Evolutionary conservation across 345 rosid genomes (phyloP).

Genomic region (Moringa oleifera): DNA sequence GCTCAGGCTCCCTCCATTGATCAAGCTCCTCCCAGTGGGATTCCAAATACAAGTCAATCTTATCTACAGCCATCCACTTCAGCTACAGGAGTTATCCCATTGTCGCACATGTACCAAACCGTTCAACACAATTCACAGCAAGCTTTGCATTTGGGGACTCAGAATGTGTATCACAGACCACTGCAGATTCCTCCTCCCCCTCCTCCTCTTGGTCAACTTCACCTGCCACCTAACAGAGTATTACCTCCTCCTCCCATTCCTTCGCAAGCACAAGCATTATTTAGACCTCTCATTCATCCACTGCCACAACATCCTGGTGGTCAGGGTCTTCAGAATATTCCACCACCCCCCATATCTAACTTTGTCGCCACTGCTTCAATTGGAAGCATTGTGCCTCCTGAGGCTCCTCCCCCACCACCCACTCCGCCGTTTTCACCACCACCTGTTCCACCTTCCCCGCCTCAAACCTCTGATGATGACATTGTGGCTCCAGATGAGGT

Average conservation of each 20-base stretch:
- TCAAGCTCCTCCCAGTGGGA: slow-evolving; percentile 28
- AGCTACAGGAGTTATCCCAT: slow-evolving; percentile 18
- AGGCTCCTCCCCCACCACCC: slow-evolving; percentile 23
- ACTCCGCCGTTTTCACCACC: slow-evolving; percentile 31
- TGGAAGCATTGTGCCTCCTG: slow-evolving; percentile 22
- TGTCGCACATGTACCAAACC: slow-evolving; percentile 23
- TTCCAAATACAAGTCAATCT: slow-evolving; percentile 29
- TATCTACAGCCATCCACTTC: slow-evolving; percentile 19
- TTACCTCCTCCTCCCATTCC: slow-evolving; percentile 26
- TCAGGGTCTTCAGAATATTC: slow-evolving; percentile 21
- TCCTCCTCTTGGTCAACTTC: slow-evolving; percentile 15
- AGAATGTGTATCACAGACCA: slow-evolving; percentile 18
- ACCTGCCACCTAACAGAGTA: no score
- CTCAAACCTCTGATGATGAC: background rate
- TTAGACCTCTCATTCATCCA: slow-evolving; percentile 24
- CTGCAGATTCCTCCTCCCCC: slow-evolving; percentile 26
- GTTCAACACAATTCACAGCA: slow-evolving; percentile 27
- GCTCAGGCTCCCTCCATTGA: slow-evolving; percentile 20
- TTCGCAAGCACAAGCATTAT: slow-evolving; percentile 24
- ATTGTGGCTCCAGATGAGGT: slow-evolving; percentile 8
- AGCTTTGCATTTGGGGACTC: slow-evolving; percentile 24
- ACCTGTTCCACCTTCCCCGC: slow-evolving; percentile 19
- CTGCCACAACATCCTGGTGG: slow-evolving; percentile 19
- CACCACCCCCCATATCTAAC: slow-evolving; percentile 24
- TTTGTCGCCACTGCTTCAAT: slow-evolving; percentile 18